Conservation (phyloP, 495 filamentous ascomycete species). For the Zalerion maritima region DNA sequence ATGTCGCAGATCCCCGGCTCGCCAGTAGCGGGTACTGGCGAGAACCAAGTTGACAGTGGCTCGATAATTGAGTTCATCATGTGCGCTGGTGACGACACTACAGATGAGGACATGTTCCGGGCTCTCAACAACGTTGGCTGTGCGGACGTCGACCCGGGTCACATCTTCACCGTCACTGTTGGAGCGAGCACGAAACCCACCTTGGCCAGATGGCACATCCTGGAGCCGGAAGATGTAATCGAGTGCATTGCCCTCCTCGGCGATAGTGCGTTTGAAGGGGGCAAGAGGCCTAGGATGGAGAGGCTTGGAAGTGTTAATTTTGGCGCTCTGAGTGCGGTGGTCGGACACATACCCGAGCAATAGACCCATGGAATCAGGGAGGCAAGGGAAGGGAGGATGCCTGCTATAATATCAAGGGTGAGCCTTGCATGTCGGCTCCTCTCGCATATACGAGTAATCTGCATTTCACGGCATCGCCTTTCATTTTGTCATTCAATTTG, state of each 20-base stretch:
- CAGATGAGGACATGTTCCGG: slow-evolving; percentile 83
- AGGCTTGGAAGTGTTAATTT: slow-evolving; percentile 31
- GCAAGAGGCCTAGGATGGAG: no score
- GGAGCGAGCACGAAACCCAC: slow-evolving; percentile 79
- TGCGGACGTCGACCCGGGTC: slow-evolving; percentile 31
- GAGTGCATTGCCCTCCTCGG: slow-evolving; percentile 56
- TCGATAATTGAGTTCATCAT: slow-evolving; percentile 62
- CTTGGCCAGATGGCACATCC: slow-evolving; percentile 69
- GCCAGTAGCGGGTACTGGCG: slow-evolving; percentile 22
- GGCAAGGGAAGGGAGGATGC: no score
- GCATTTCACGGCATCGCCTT: no score
- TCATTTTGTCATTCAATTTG: no score
- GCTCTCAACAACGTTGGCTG: slow-evolving; percentile 44
- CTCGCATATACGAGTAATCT: no score
- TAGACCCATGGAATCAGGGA: no score
- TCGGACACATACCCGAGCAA: slow-evolving; percentile 23
- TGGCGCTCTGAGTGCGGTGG: slow-evolving; percentile 27
- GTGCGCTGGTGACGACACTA: slow-evolving; percentile 88
- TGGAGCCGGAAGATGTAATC: slow-evolving; percentile 79
- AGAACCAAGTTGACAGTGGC: slow-evolving; percentile 19
- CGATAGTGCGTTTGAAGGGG: slow-evolving; percentile 16
- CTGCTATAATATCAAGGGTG: no score
- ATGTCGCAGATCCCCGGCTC: slow-evolving; percentile 10
- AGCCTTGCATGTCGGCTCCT: no score
- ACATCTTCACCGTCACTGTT: slow-evolving; percentile 77